phyloP scores from a whole-genome alignment of 2,329 filamentous ascomycete species.

The Penicillium italicum region DNA sequence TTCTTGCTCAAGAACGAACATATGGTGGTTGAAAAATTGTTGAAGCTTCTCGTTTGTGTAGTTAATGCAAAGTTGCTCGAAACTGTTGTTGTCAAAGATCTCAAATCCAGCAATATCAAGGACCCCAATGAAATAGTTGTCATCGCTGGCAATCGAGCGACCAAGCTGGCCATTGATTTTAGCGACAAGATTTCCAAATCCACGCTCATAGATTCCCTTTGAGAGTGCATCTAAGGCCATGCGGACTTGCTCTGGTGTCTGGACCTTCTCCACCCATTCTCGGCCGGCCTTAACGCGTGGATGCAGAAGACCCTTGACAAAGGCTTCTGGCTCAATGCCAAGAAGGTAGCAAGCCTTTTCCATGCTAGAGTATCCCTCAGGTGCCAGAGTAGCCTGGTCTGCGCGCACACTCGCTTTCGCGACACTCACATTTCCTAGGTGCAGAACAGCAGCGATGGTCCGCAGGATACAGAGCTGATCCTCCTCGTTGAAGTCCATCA shows the following conservation, averaged over 20 bases:
- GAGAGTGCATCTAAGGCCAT: conserved; percentile 85
- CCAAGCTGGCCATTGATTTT: conserved; percentile 92
- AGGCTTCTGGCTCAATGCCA: conserved; percentile 78
- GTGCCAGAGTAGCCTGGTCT: conserved; percentile 80
- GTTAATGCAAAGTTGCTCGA: conserved; percentile 98
- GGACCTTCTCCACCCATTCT: conserved; percentile 98
- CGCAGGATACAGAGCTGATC: conserved; percentile 80
- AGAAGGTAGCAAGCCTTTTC: conserved; percentile 77
- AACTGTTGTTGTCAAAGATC: conserved; percentile 97
- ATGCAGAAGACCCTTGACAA: conserved; percentile 83
- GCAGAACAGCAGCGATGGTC: conserved; percentile 85
- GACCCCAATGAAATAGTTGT: conserved; percentile 94
- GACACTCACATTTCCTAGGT: conserved; percentile 87
- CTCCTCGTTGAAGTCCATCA: conserved; percentile 87
- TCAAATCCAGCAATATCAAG: conserved; percentile 99
- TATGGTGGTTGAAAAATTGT: conserved; percentile 99
- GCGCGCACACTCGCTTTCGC: conserved; percentile 85
- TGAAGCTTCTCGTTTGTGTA: conserved; percentile 99
- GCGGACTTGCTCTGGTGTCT: conserved; percentile 93
- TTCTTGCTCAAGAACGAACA: conserved; percentile 98
- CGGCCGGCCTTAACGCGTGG: conserved; percentile 91
- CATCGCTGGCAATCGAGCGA: conserved; percentile 74
- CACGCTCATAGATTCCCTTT: conserved; percentile 96
- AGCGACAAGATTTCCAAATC: conserved; percentile 86
- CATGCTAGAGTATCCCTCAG: conserved; percentile 71